Conservation (phyloP, 1,284 basidiomycete genomes). For the Agroathelia rolfsii region DNA sequence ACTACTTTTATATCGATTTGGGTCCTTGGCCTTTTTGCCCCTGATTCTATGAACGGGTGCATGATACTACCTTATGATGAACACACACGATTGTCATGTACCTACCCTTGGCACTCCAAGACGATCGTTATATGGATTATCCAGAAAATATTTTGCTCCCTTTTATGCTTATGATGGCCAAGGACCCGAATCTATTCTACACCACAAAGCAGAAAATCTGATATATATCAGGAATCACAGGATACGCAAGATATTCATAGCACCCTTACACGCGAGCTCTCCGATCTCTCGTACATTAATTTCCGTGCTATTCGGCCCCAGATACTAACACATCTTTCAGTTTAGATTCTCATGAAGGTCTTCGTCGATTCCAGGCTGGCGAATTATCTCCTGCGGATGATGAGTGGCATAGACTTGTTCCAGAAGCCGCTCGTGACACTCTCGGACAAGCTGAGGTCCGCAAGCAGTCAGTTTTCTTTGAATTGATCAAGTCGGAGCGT, state of each 20-base stretch:
- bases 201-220: slow-evolving; percentile 15
- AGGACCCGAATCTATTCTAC: slow-evolving; percentile 3
- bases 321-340: slow-evolving; percentile 19
- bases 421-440: slow-evolving; percentile 52
- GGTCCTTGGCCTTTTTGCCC: slow-evolving; percentile 2
- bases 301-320: slow-evolving; percentile 13
- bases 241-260: slow-evolving; percentile 19
- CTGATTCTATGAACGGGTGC: slow-evolving; percentile 2
- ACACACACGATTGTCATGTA: slow-evolving; percentile 4
- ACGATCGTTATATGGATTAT: slow-evolving; percentile 10
- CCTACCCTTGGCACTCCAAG: slow-evolving; percentile 6
- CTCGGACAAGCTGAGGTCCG: slow-evolving; percentile 65
- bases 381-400: slow-evolving; percentile 50
- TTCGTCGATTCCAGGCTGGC: slow-evolving; percentile 54
- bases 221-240: slow-evolving; percentile 14
- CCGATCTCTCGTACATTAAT: slow-evolving; percentile 42
- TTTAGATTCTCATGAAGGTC: slow-evolving; percentile 52
- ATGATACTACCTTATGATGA: slow-evolving; percentile 3
- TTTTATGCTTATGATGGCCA: slow-evolving; percentile 3
- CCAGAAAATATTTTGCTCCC: slow-evolving; percentile 18
- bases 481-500: slow-evolving; percentile 72
- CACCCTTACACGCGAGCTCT: slow-evolving; percentile 38
- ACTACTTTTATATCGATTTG: too few relatives aligned
- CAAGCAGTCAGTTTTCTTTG: slow-evolving; percentile 74
- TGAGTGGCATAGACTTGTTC: slow-evolving; percentile 73